A percentile compares a stretch with the other conserved stretches of the same genome.
phyloP scores from a whole-genome alignment of 768 basidiomycete species.

The Cystofilobasidium macerans region DNA sequence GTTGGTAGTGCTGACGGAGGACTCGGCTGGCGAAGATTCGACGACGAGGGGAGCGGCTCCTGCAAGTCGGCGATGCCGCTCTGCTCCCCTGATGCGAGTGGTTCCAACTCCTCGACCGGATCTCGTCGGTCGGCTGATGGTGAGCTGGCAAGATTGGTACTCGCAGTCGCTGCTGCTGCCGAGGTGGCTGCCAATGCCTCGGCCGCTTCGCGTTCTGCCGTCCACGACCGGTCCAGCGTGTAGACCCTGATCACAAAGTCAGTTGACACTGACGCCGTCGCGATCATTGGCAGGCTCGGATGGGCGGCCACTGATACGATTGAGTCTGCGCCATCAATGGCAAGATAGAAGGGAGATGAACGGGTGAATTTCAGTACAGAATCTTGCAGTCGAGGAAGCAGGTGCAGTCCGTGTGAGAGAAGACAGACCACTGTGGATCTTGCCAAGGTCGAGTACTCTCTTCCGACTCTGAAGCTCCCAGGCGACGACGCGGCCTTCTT shows the following conservation, averaged over 20 bases:
- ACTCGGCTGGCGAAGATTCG: no score
- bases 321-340: constrained; percentile 45
- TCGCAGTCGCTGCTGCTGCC: no score
- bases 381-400: background rate
- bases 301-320: constrained; percentile 76
- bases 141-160: no score
- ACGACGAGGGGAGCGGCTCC: no score
- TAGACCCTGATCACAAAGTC: constrained; percentile 70
- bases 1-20: no score
- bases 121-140: no score
- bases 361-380: background rate
- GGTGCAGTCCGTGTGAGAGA: background rate
- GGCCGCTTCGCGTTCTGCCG: no score
- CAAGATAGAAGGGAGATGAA: background rate
- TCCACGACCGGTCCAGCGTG: no score
- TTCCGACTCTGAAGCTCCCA: constrained; percentile 50
- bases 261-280: constrained; percentile 81
- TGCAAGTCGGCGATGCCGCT: no score
- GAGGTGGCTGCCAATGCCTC: no score
- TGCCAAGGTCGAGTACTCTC: constrained; percentile 78
- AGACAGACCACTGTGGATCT: constrained; percentile 46
- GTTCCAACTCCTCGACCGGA: no score
- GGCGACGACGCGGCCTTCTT: constrained; percentile 45
- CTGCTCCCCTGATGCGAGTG: no score
- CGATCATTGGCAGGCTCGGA: constrained; percentile 62